Base-by-base conservation (phyloP, 2,329 filamentous ascomycete species). In the Botrytis fabae region DNA sequence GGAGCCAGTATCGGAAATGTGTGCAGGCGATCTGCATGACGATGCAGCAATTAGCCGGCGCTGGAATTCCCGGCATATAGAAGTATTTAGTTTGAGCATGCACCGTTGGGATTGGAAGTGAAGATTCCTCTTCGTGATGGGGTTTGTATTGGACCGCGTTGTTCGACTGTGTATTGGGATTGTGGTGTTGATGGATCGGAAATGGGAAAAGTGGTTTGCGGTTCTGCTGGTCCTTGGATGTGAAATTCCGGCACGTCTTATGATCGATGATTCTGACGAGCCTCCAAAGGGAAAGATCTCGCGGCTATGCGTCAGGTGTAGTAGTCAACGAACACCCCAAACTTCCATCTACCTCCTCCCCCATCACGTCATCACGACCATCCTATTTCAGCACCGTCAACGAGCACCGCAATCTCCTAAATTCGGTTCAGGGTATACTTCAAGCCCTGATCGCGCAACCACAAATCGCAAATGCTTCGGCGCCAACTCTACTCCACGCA, bases 41-140 rank as follows among this genome's bases (percentile, higher is more conserved):
- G 16, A 57, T 76, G 48, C 70, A 75, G 65, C 70, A 78, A 69
- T 70, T 78, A 64, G 73, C 72, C 25, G 70, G 70, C 71, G 28
- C 70, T 83, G 44, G 60, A 78, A 54, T 82, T 82, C 74, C 78
- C 80, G n/a, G 80, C 77, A 54, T 83, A 81, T 76, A 81, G 82
- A 28, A 82, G 80, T 69, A 70, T 82, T 48, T 83, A 83, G 68
- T 77, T 76, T 70, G 71, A 51, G 4, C 63, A 77, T 68, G 73
- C 59, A n/a, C 70, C 69, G 1, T 60, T 75, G 28, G 69, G 73
- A 20, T 44, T 72, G 22, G 22, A n/a, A 2, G 61, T n/a, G 10
- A 77, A 74, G 40, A 10, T 20, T n/a, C 48, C 35, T 54, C 38
- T 54, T 6, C 40, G 68, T 20, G 22, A 77, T 57, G 76, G 77